Conservation (phyloP, 495 filamentous ascomycete genomes). For the Acidomyces sp. region DNA sequence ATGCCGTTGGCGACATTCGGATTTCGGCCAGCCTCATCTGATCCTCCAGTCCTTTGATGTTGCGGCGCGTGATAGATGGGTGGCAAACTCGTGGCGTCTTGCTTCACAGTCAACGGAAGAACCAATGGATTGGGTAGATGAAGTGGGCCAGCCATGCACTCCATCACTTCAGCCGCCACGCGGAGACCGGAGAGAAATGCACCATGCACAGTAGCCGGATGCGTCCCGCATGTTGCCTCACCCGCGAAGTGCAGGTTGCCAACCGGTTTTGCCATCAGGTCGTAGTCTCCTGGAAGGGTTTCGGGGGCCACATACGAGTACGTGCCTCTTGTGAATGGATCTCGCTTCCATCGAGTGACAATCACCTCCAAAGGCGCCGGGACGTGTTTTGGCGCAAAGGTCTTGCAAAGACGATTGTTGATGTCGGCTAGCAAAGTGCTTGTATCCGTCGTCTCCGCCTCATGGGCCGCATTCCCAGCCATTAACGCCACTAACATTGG, state of each 20-base stretch:
- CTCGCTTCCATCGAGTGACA: constrained; percentile 84
- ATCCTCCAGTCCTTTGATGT: neutral
- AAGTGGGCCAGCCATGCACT: constrained; percentile 68
- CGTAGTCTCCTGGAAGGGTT: constrained; percentile 78
- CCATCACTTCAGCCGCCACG: constrained; percentile 72
- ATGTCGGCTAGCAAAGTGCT: constrained; percentile 66
- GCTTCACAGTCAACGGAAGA: constrained; percentile 7
- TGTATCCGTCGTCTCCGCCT: constrained; percentile 65
- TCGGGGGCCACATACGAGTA: constrained; percentile 84
- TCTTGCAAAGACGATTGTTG: constrained; percentile 53
- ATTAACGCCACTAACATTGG: constrained; percentile 85
- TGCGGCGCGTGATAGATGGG: neutral
- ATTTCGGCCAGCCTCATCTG: neutral
- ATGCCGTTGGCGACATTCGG: neutral
- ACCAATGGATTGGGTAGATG: constrained; percentile 40
- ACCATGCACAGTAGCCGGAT: constrained; percentile 93
- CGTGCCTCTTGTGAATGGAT: constrained; percentile 76
- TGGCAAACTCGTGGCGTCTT: neutral
- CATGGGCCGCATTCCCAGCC: constrained; percentile 87
- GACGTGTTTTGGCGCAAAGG: constrained; percentile 49
- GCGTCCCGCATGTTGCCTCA: constrained; percentile 87
- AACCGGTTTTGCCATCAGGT: constrained; percentile 72
- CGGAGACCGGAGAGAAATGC: constrained; percentile 88
- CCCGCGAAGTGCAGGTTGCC: constrained; percentile 93
- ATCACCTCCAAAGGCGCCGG: constrained; percentile 75